Conservation (phyloP, 208 protist genomes). For the Crithidia acanthocephali region DNA sequence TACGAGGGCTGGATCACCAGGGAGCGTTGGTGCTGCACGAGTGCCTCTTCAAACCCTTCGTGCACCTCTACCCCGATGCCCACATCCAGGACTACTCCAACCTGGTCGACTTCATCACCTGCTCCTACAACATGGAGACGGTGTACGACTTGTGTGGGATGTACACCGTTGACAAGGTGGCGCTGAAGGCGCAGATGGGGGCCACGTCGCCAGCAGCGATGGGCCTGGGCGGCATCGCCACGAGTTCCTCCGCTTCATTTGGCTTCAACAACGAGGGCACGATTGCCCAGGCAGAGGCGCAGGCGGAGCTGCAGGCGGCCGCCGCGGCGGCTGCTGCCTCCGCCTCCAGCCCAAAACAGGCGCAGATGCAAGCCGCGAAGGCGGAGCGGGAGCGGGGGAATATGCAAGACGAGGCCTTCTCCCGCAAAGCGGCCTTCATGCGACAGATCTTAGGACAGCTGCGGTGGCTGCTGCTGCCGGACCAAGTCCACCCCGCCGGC, state of each 20-base stretch:
- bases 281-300: conserved; percentile 21
- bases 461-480: conserved; percentile 79
- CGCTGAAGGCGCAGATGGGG: conserved; percentile 68
- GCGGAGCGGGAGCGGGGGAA: conserved; percentile 57
- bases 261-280: conserved; percentile 52
- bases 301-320: too few relatives aligned
- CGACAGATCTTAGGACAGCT: conserved; percentile 88
- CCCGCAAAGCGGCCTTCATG: conserved; percentile 87
- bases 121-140: conserved; percentile 93
- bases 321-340: too few relatives aligned
- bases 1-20: conserved; percentile 87
- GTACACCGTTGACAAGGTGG: conserved; percentile 85
- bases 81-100: conserved; percentile 93
- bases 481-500: conserved; percentile 80
- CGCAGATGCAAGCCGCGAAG: conserved; percentile 23
- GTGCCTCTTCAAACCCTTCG: conserved; percentile 78
- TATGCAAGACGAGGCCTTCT: conserved; percentile 86
- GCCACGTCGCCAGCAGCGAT: conserved; percentile 83
- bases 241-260: conserved; percentile 57
- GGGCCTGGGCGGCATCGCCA: conserved; percentile 84
- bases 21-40: conserved; percentile 88
- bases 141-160: conserved; percentile 91
- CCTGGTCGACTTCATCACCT: conserved; percentile 89
- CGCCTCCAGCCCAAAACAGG: neutral
- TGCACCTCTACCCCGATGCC: conserved; percentile 86